These are phyloP conservation scores for Iodosphaeria phyllophila DNA, from an alignment of 2,329 filamentous ascomycete genomes.

Conservation along the genomic window DNA sequence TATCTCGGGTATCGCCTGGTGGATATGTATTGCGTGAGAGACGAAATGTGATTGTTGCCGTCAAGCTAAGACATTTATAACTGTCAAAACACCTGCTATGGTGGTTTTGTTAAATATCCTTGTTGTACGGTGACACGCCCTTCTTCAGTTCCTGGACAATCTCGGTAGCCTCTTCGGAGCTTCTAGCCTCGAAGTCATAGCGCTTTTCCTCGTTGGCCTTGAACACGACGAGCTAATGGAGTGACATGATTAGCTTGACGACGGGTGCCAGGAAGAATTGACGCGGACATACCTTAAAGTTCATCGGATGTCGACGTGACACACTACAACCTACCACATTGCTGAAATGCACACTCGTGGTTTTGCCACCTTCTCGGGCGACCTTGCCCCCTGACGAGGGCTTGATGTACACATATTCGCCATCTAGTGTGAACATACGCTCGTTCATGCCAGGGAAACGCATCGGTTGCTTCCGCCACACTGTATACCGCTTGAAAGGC, in stretches of 20 bases:
- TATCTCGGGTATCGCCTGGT: not conserved
- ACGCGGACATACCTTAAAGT: slow-evolving; percentile 45
- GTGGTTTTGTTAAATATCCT: slow-evolving; percentile 6
- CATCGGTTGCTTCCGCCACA: slow-evolving; percentile 70
- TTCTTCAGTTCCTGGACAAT: slow-evolving; percentile 66
- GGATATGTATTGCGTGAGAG: slow-evolving; percentile 1
- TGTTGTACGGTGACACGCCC: slow-evolving; percentile 45
- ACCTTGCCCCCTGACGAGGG: slow-evolving; percentile 49
- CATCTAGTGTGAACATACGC: slow-evolving; percentile 60
- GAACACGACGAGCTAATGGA: slow-evolving; percentile 44
- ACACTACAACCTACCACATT: slow-evolving; percentile 72
- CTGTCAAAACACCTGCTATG: not conserved
- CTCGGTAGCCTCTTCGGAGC: slow-evolving; percentile 52
- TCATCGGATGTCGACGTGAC: slow-evolving; percentile 59
- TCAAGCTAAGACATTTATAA: not conserved
- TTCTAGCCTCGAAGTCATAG: slow-evolving; percentile 72
- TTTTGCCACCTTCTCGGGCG: slow-evolving; percentile 47
- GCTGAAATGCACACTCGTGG: slow-evolving; percentile 66
- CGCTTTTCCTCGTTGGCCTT: slow-evolving; percentile 59
- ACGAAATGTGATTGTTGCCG: no score
- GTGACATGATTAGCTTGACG: not conserved
- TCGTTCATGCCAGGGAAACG: slow-evolving; percentile 61
- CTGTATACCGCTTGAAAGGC: slow-evolving; percentile 58
- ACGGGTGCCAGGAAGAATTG: not conserved
- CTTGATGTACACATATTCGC: slow-evolving; percentile 76